phyloP scores from a whole-genome alignment of 2,329 filamentous ascomycete species.

The Cordyceps cicadae region DNA sequence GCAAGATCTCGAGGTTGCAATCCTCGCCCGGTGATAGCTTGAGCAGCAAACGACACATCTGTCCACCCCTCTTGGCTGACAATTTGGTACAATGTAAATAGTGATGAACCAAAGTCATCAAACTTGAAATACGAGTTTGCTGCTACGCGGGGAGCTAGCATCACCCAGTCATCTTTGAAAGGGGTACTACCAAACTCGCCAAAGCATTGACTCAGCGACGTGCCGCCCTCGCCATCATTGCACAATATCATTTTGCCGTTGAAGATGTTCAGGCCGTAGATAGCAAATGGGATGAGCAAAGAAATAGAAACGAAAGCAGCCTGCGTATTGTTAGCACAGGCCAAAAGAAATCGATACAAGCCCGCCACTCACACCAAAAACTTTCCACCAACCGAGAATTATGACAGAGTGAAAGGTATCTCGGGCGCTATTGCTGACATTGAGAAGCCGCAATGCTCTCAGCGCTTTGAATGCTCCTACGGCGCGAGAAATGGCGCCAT shows the following conservation, averaged over 20 bases:
- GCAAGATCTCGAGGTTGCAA: slow-evolving; percentile 62
- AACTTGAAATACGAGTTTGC: slow-evolving; percentile 83
- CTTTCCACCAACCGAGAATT: slow-evolving; percentile 88
- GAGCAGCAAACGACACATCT: slow-evolving; percentile 79
- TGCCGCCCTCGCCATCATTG: slow-evolving; percentile 53
- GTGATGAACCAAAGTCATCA: slow-evolving; percentile 84
- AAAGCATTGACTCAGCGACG: slow-evolving; percentile 64
- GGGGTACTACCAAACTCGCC: slow-evolving; percentile 73
- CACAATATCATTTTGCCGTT: slow-evolving; percentile 71
- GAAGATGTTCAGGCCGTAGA: slow-evolving; percentile 92
- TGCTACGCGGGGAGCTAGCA: slow-evolving; percentile 74
- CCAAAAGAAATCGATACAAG: not conserved
- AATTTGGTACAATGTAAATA: slow-evolving; percentile 97
- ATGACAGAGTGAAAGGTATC: slow-evolving; percentile 97
- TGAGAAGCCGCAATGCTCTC: slow-evolving; percentile 80
- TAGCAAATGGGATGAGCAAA: slow-evolving; percentile 89
- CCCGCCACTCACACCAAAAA: slow-evolving; percentile 58
- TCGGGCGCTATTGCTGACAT: slow-evolving; percentile 90
- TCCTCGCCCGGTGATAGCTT: slow-evolving; percentile 70
- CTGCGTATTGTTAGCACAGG: slow-evolving; percentile 22
- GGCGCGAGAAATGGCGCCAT: slow-evolving; percentile 78
- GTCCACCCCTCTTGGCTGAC: slow-evolving; percentile 98
- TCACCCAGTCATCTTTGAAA: slow-evolving; percentile 64
- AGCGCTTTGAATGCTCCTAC: slow-evolving; percentile 97
- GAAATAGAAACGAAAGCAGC: slow-evolving; percentile 91